These are phyloP conservation scores for Acanthamoeba divionensis DNA, from an alignment of 208 protist genomes.

Conservation along the genomic window DNA sequence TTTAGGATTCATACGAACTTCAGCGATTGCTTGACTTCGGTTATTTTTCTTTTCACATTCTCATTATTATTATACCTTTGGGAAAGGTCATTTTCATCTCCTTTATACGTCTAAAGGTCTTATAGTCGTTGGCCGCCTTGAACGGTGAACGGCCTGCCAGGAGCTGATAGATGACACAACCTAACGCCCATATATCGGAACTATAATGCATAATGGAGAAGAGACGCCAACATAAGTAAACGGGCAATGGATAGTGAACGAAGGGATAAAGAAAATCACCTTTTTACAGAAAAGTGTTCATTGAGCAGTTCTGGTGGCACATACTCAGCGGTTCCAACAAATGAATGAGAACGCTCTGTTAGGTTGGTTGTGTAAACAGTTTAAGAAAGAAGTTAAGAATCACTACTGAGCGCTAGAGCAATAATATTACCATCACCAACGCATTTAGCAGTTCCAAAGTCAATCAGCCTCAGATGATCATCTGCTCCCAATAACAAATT, in stretches of 20 bases:
- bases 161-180: conserved; percentile 75
- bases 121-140: conserved; percentile 61
- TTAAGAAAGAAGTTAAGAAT: neutral
- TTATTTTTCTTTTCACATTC: too few relatives aligned
- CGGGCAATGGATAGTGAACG: too few relatives aligned
- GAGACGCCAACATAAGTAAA: neutral
- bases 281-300: conserved; percentile 59
- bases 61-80: conserved; percentile 48
- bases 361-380: neutral
- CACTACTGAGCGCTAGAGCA: neutral
- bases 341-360: conserved; percentile 58
- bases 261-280: neutral
- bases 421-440: neutral
- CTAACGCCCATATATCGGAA: conserved; percentile 74
- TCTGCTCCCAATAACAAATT: neutral
- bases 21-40: neutral
- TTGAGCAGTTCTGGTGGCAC: conserved; percentile 72
- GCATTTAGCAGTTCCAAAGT: conserved; percentile 36
- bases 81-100: neutral
- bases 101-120: conserved; percentile 58
- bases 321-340: conserved; percentile 73
- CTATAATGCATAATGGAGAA: neutral
- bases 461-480: neutral
- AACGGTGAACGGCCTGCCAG: conserved; percentile 64
- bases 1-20: neutral